A percentile compares a stretch with the other conserved stretches of the same genome.
These are phyloP conservation scores for Catunica adiposa DNA, from an alignment of 2,329 filamentous ascomycete species.

Conservation along the genomic window DNA sequence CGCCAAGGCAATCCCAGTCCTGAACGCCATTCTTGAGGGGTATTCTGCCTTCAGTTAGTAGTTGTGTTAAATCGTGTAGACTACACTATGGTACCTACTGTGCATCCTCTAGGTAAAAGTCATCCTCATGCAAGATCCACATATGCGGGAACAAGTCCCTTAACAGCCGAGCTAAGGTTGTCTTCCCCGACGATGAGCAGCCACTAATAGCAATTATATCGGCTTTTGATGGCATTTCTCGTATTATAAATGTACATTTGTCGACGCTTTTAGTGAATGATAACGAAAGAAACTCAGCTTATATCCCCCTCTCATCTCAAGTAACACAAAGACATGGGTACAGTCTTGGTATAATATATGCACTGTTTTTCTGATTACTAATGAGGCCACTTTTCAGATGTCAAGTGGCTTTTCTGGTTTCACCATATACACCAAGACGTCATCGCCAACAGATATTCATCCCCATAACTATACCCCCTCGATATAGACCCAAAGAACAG, in stretches of 20 bases:
- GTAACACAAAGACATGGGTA: no score
- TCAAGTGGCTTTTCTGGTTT: background rate
- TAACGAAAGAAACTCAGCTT: constrained; percentile 19
- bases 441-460: no score
- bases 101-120: constrained; percentile 75
- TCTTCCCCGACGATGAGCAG: constrained; percentile 87
- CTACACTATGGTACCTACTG: constrained; percentile 31
- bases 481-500: no score
- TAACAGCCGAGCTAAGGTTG: constrained; percentile 72
- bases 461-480: no score
- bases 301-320: no score
- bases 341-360: no score
- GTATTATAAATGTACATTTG: no score
- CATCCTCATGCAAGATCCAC: constrained; percentile 86
- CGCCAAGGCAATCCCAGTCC: constrained; percentile 83
- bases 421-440: no score
- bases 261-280: no score
- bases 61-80: background rate
- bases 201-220: constrained; percentile 72
- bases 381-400: background rate
- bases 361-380: background rate
- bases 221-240: constrained; percentile 22
- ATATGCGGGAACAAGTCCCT: constrained; percentile 62
- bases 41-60: constrained; percentile 3
- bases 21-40: constrained; percentile 36